A percentile compares a stretch with the other conserved stretches of the same genome.
Evolutionary conservation across 2,329 filamentous ascomycete species (phyloP).

Genomic region (Cytospora piceae): DNA sequence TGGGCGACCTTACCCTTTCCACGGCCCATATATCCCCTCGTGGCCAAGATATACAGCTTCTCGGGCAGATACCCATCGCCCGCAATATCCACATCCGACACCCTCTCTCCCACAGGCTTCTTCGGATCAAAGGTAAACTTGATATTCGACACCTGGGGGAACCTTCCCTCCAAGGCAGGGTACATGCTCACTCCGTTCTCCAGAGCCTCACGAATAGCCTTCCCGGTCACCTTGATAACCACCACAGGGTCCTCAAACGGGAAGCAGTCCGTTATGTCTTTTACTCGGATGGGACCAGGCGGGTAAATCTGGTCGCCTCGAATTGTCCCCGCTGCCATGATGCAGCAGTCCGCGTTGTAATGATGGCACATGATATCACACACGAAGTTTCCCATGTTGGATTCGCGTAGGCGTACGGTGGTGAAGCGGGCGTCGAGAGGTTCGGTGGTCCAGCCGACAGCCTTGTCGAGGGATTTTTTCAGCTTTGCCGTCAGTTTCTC

Average conservation of each 20-base stretch:
- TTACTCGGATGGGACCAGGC: constrained; percentile 74
- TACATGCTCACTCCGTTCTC: constrained; percentile 83
- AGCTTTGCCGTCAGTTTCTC: constrained; percentile 72
- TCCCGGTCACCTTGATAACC: constrained; percentile 71
- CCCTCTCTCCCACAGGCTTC: constrained; percentile 61
- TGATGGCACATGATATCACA: constrained; percentile 89
- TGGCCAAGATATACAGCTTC: constrained; percentile 73
- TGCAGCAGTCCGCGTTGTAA: constrained; percentile 77
- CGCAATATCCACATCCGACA: constrained; percentile 65
- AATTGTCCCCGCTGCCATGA: constrained; percentile 86
- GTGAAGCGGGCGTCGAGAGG: constrained; percentile 86
- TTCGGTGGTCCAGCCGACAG: constrained; percentile 79
- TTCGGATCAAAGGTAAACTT: constrained; percentile 71
- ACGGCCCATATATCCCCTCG: constrained; percentile 84
- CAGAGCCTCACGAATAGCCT: constrained; percentile 75
- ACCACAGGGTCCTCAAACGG: constrained; percentile 92
- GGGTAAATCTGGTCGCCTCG: constrained; percentile 88
- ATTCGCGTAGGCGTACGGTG: constrained; percentile 76
- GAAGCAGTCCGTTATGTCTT: constrained; percentile 87
- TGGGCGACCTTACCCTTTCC: constrained; percentile 61
- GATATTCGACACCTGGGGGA: constrained; percentile 87
- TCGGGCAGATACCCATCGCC: constrained; percentile 64
- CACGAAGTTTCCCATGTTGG: constrained; percentile 88
- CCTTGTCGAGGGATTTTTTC: constrained; percentile 77
- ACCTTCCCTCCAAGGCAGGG: constrained; percentile 72